These are phyloP conservation scores for Nakataea oryzae DNA, from an alignment of 2,329 filamentous ascomycete species.

Conservation along the genomic window DNA sequence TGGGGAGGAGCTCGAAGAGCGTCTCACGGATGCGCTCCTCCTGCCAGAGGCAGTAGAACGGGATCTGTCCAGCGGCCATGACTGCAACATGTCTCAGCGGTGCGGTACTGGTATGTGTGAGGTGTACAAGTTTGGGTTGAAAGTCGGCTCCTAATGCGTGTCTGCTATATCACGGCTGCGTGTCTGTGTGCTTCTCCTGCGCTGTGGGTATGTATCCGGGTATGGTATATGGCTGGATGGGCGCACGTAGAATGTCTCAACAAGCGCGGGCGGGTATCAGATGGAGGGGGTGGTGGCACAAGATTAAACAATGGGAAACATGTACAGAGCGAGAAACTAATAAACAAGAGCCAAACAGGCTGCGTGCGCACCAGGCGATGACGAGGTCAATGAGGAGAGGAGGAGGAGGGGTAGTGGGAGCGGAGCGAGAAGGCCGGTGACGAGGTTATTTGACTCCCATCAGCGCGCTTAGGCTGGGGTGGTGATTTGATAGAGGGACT, in stretches of 20 bases:
- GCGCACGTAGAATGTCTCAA: neutral
- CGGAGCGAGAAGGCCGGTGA: neutral
- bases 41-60: slow-evolving; percentile 47
- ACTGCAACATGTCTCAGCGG: slow-evolving; percentile 32
- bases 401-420: neutral
- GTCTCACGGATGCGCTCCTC: slow-evolving; percentile 36
- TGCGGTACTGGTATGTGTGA: neutral
- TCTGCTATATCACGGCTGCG: neutral
- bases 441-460: neutral
- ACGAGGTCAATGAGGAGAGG: neutral
- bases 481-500: neutral
- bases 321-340: neutral
- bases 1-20: slow-evolving; percentile 38
- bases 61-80: slow-evolving; percentile 40
- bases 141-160: neutral
- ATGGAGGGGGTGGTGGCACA: neutral
- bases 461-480: neutral
- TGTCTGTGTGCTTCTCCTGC: neutral
- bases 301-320: neutral
- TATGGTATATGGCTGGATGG: neutral
- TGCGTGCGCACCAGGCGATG: neutral
- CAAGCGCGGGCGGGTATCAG: neutral
- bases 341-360: neutral
- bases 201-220: neutral
- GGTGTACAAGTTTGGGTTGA: neutral